Evolutionary conservation across 805 yeast species (phyloP).

Genomic region (Pichia thaimueangensis): DNA sequence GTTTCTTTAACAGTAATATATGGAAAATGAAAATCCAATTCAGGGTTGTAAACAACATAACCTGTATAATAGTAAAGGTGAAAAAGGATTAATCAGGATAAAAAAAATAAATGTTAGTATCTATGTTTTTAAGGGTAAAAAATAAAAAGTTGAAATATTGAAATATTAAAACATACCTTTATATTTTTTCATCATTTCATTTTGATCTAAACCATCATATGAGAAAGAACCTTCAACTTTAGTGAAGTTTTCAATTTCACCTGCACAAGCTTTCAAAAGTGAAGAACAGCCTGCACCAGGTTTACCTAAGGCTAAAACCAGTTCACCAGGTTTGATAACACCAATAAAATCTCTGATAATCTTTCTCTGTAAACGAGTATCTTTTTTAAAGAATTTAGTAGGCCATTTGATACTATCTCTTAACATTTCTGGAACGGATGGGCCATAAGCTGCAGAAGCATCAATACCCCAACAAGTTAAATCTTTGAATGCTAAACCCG

Average conservation of each 20-base stretch:
- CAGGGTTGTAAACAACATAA: conserved; percentile 54
- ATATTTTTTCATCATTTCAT: conserved; percentile 52
- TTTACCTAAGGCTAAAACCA: conserved; percentile 62
- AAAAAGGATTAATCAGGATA: background rate
- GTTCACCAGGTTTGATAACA: conserved; percentile 51
- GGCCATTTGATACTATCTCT: conserved; percentile 31
- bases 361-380: conserved; percentile 27
- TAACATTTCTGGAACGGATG: conserved; percentile 38
- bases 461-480: conserved; percentile 44
- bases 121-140: background rate
- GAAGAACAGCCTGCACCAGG: conserved; percentile 83
- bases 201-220: conserved; percentile 56
- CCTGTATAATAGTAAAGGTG: conserved; percentile 8
- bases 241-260: conserved; percentile 37
- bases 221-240: conserved; percentile 48
- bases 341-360: conserved; percentile 38
- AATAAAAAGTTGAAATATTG: background rate
- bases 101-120: conserved; percentile 10
- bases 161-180: conserved; percentile 33
- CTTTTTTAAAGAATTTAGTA: conserved; percentile 27
- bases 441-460: conserved; percentile 47
- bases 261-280: conserved; percentile 57
- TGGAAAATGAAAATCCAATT: conserved; percentile 70
- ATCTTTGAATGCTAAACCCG: conserved; percentile 44
- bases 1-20: conserved; percentile 72